Evolutionary conservation across 1,284 basidiomycete species (phyloP).

Genomic region (Takashimella tepidaria): DNA sequence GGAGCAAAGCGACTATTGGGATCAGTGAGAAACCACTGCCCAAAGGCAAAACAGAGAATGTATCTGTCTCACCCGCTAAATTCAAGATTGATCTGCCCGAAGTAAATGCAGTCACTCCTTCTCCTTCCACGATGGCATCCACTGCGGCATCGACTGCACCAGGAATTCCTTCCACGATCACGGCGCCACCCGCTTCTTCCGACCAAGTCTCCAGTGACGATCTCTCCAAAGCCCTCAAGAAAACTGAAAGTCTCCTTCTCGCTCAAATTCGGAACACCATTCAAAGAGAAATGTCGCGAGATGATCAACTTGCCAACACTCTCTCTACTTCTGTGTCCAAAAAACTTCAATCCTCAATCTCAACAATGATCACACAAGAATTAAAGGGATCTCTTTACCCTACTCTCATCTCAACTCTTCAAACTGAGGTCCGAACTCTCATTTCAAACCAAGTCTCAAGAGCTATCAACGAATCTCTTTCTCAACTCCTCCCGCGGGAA

Average conservation of each 20-base stretch:
- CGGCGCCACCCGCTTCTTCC: background rate
- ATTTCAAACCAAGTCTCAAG: slow-evolving; percentile 14
- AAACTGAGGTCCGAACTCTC: slow-evolving; percentile 19
- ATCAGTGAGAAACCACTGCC: background rate
- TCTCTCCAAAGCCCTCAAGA: slow-evolving; percentile 10
- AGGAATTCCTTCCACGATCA: background rate
- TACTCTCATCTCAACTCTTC: slow-evolving; percentile 17
- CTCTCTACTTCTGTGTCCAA: slow-evolving; percentile 20
- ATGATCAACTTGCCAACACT: slow-evolving; percentile 5
- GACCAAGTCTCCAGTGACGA: slow-evolving; percentile 8
- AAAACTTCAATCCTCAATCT: slow-evolving; percentile 22
- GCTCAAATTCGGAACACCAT: slow-evolving; percentile 17
- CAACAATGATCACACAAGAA: slow-evolving; percentile 18
- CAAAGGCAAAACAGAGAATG: slow-evolving; percentile 2
- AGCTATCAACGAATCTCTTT: slow-evolving; percentile 22
- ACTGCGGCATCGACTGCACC: background rate
- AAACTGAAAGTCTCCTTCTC: slow-evolving; percentile 31
- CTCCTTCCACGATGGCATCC: background rate
- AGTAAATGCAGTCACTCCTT: background rate
- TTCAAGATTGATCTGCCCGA: slow-evolving; percentile 15
- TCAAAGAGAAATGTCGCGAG: slow-evolving; percentile 8
- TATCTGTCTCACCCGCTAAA: slow-evolving; percentile 5
- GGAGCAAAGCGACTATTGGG: background rate
- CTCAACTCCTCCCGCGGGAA: slow-evolving; percentile 22
- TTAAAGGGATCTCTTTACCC: slow-evolving; percentile 22